Conservation (phyloP, 2,329 filamentous ascomycete genomes). For the Aspergillus sp. region DNA sequence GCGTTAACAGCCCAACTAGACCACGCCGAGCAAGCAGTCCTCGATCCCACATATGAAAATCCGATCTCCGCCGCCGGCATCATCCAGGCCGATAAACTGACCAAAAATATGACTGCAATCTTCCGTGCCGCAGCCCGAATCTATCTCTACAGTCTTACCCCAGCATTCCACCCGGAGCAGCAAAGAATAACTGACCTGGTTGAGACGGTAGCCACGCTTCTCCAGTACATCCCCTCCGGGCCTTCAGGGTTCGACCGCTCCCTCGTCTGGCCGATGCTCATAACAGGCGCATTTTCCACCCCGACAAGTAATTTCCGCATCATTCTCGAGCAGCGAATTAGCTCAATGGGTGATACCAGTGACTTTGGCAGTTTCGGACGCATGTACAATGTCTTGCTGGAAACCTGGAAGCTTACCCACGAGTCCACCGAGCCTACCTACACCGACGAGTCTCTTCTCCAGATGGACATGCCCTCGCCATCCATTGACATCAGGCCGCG, state of each 20-base stretch:
- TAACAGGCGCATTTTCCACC: conserved; percentile 76
- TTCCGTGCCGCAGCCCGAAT: conserved; percentile 91
- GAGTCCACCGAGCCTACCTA: background rate
- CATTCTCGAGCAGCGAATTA: conserved; percentile 73
- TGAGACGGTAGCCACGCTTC: conserved; percentile 48
- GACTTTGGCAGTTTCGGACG: conserved; percentile 82
- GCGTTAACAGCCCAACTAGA: conserved; percentile 83
- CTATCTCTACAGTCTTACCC: conserved; percentile 90
- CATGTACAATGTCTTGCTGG: conserved; percentile 72
- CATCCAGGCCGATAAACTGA: conserved; percentile 77
- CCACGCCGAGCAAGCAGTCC: conserved; percentile 32
- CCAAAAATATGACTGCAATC: conserved; percentile 80
- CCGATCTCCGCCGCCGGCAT: conserved; percentile 61
- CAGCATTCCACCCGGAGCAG: conserved; percentile 68
- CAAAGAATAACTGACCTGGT: conserved; percentile 74
- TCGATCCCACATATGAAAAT: conserved; percentile 61
- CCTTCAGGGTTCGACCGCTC: conserved; percentile 82
- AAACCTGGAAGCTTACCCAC: conserved; percentile 77
- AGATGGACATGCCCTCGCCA: background rate
- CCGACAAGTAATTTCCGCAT: conserved; percentile 71
- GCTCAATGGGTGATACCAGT: conserved; percentile 71
- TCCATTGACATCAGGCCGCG: conserved; percentile 11
- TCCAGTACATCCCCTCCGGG: conserved; percentile 79
- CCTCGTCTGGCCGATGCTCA: conserved; percentile 87
- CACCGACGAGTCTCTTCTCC: background rate